phyloP scores from a whole-genome alignment of 441 rosid species.

The Codiaeum variegatum region DNA sequence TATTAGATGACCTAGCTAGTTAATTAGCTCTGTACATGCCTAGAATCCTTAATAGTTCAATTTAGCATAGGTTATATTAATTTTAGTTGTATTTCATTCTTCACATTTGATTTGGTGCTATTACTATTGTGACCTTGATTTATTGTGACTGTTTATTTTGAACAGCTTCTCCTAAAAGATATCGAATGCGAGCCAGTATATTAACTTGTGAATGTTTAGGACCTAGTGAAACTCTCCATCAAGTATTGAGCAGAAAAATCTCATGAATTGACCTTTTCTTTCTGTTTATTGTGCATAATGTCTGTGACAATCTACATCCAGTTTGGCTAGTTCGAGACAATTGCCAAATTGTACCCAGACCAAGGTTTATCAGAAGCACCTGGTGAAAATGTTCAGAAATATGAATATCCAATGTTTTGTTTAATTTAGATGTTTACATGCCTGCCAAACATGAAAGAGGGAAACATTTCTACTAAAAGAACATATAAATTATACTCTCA shows the following conservation, averaged over 20 bases:
- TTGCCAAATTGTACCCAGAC: neutral
- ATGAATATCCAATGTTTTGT: neutral
- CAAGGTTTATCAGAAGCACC: neutral
- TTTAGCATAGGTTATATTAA: neutral
- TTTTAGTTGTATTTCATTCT: neutral
- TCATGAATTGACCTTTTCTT: too few species aligned
- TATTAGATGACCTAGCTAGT: neutral
- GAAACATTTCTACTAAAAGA: neutral
- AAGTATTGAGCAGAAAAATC: neutral
- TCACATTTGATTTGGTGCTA: neutral
- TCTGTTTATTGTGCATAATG: too few species aligned
- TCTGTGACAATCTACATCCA: neutral
- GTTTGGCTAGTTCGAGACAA: neutral
- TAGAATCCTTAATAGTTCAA: neutral
- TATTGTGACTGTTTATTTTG: neutral
- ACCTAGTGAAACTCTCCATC: neutral
- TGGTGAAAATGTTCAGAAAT: neutral
- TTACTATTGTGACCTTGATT: too few species aligned
- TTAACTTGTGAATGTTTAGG: neutral
- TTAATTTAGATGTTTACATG: neutral
- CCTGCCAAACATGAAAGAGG: neutral
- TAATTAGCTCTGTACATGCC: conserved; percentile 1
- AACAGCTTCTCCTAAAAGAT: neutral
- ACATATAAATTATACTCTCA: conserved; percentile 4
- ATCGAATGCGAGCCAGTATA: neutral